Evolutionary conservation across 139 green algal genomes (phyloP), one percentile per base, ranked within the genome.

Genomic region (Dunaliella sp.): DNA sequence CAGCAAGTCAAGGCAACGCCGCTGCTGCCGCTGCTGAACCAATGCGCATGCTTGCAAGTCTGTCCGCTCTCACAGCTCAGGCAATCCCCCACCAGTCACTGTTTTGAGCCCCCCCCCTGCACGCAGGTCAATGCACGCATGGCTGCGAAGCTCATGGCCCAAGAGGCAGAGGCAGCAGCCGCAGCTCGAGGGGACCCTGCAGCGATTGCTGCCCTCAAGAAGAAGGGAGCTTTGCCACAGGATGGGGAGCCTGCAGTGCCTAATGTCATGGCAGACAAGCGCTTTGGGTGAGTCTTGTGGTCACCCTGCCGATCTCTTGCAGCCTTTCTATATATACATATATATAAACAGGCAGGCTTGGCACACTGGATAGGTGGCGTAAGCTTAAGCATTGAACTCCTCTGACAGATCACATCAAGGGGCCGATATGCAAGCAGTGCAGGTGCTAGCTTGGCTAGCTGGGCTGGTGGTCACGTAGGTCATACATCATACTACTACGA

Each of bases 201-300:
- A 7, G 78, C 81, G 33, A 76, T 80, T 57, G 16, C 34, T 7
- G 36, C 82, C 32, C 0, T 85, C 34, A 76, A 36, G n/a, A 93
- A 91, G 87, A 85, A 85, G 81, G 81, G 81, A 1, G 1, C 77
- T 21, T 31, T 25, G 57, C 3, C 35, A 82, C 38, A 80, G 81
- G 76, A 86, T 34, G 28, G 87, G 21, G 12, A 2, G 82, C 24
- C 37, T 26, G 58, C 65, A 59, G 77, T 86, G 36, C 36, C 84
- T 86, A 88, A 91, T 34, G 48, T 88, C 21, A 84, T 97, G 85
- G 87, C 89, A 7, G 95, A 98, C 82, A 85, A 90, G 35, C 92
- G 95, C 36, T 96, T 96, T 81, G 84, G 80, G 36, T 91, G 87
- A 0, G 91, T 98, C 91, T 97, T 96, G 74, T 30, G n/a, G n/a